phyloP scores from a whole-genome alignment of 805 yeast species.

The Candida rishiriensis region DNA sequence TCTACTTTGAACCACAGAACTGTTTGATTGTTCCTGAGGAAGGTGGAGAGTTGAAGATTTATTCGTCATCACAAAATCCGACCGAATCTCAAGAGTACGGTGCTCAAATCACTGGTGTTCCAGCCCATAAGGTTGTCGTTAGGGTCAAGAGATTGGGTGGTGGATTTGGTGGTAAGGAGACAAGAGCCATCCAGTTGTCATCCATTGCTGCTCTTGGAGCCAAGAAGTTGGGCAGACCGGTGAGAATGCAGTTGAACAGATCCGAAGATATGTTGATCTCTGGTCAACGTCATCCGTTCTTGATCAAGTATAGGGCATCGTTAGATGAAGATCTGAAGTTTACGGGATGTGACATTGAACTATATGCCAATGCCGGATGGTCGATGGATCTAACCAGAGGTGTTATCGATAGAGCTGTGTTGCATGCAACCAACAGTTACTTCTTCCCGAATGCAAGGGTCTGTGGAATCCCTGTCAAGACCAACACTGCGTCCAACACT shows the following conservation, averaged over 20 bases:
- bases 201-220: constrained; percentile 40
- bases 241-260: constrained; percentile 37
- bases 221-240: constrained; percentile 37
- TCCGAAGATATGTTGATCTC: constrained; percentile 41
- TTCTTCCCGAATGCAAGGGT: constrained; percentile 38
- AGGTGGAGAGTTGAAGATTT: constrained; percentile 41
- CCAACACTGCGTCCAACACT: constrained; percentile 44
- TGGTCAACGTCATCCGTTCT: constrained; percentile 46
- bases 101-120: constrained; percentile 40
- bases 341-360: constrained; percentile 33
- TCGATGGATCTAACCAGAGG: constrained; percentile 45
- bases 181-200: constrained; percentile 36
- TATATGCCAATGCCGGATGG: constrained; percentile 46
- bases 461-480: constrained; percentile 36
- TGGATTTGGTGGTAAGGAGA: constrained; percentile 48
- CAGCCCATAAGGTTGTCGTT: constrained; percentile 36
- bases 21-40: constrained; percentile 42
- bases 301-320: constrained; percentile 38
- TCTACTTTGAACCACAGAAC: constrained; percentile 44
- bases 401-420: constrained; percentile 43
- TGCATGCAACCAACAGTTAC: constrained; percentile 40
- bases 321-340: constrained; percentile 38
- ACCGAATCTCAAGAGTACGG: constrained; percentile 40
- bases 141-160: constrained; percentile 44
- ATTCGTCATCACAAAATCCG: constrained; percentile 42